Evolutionary conservation across 805 yeast species (phyloP).

Genomic region (Candida pini): DNA sequence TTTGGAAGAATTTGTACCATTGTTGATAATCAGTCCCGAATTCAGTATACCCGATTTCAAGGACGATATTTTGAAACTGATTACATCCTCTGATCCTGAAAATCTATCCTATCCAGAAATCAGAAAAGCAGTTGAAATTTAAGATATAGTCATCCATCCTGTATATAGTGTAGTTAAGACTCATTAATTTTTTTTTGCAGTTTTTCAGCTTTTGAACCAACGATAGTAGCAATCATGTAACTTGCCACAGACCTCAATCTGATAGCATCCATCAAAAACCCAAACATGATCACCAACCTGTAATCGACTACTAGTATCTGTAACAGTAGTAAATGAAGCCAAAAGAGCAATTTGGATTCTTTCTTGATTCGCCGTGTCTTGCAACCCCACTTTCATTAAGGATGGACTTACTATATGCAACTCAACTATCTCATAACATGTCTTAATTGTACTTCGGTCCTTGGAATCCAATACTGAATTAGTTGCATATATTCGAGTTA

Average conservation of each 20-base stretch:
- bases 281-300: constrained; percentile 9
- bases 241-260: constrained; percentile 2
- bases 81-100: constrained; percentile 6
- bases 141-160: neutral
- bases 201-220: constrained; percentile 18
- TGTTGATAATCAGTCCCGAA: constrained; percentile 5
- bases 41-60: constrained; percentile 4
- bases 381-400: no score
- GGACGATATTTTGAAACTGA: neutral
- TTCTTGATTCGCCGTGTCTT: no score
- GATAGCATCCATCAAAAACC: constrained; percentile 12
- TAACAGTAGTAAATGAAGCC: no score
- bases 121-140: constrained; percentile 1
- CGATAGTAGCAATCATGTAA: constrained; percentile 14
- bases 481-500: constrained; percentile 11
- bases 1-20: constrained; percentile 12
- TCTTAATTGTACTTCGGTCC: no score
- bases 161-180: no score
- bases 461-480: constrained; percentile 12
- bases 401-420: no score
- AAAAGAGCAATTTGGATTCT: no score
- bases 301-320: no score
- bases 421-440: no score
- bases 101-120: constrained; percentile 3
- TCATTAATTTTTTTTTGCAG: no score